Evolutionary conservation across 2,329 filamentous ascomycete species (phyloP).

Genomic region (Diaporthe nobilis): DNA sequence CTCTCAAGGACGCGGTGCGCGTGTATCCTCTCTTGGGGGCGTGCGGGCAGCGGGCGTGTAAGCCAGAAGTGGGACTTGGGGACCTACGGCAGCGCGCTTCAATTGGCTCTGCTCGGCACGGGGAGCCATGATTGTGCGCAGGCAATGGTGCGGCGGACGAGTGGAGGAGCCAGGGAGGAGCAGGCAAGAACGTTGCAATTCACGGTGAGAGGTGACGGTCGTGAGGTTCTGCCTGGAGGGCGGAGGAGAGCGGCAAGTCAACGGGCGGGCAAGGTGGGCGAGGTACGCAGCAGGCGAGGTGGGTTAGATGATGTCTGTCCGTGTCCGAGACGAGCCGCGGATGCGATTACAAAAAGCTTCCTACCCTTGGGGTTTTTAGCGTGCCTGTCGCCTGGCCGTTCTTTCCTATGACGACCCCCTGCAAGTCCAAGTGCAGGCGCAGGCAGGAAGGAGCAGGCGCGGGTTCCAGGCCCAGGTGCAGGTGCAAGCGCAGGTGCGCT

Average conservation of each 20-base stretch:
- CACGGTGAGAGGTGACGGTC: constrained; percentile 11
- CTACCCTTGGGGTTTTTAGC: constrained; percentile 4
- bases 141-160: constrained; percentile 24
- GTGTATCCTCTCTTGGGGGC: neutral
- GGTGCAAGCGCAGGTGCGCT: constrained; percentile 29
- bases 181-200: constrained; percentile 29
- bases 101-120: constrained; percentile 49
- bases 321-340: constrained; percentile 14
- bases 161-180: constrained; percentile 27
- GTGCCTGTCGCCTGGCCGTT: constrained; percentile 26
- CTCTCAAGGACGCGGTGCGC: neutral
- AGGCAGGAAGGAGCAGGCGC: constrained; percentile 4
- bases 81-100: constrained; percentile 49
- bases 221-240: constrained; percentile 31
- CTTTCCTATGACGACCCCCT: constrained; percentile 4
- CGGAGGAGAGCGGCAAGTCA: constrained; percentile 2
- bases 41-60: constrained; percentile 12
- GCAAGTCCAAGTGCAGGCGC: constrained; percentile 22
- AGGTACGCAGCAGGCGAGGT: constrained; percentile 8
- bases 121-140: constrained; percentile 43
- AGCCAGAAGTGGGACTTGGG: constrained; percentile 33
- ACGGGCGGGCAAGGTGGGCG: constrained; percentile 6
- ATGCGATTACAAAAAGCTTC: constrained; percentile 27
- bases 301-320: constrained; percentile 9
- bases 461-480: neutral